A percentile compares a stretch with the other conserved stretches of the same genome.
phyloP scores from a whole-genome alignment of 345 rosid species.

The Lepidium didymum region DNA sequence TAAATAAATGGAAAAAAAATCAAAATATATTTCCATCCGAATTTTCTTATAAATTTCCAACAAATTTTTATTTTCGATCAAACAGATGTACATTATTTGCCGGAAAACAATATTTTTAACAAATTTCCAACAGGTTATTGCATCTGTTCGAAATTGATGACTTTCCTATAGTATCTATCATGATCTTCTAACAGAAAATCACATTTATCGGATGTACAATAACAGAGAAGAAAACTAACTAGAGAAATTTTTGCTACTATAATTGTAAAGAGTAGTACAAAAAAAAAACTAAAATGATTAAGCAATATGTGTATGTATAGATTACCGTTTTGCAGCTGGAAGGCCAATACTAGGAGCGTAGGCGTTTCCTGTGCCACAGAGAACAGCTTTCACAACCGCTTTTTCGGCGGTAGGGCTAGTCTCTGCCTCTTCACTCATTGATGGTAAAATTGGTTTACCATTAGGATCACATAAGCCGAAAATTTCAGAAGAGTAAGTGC shows the following conservation, averaged over 20 bases:
- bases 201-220: no score
- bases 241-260: not conserved
- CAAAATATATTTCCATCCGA: no score
- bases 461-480: conserved; percentile 19
- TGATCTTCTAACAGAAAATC: no score
- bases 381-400: conserved; percentile 41
- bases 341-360: conserved; percentile 43
- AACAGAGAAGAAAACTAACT: no score
- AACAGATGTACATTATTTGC: no score
- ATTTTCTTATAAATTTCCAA: no score
- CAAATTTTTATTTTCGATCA: no score
- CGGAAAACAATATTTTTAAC: no score
- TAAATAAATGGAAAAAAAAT: no score
- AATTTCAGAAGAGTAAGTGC: conserved; percentile 25
- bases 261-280: not conserved
- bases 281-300: not conserved
- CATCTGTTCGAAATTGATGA: no score
- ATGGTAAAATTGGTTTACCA: conserved; percentile 34
- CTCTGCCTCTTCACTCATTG: conserved; percentile 45
- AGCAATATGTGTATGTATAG: not conserved
- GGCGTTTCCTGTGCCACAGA: conserved; percentile 37
- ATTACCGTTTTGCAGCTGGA: conserved; percentile 40
- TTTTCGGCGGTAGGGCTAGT: conserved; percentile 44
- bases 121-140: no score
- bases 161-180: no score